phyloP scores from a whole-genome alignment of 2,329 filamentous ascomycete species.

The Huntiella omanensis region DNA sequence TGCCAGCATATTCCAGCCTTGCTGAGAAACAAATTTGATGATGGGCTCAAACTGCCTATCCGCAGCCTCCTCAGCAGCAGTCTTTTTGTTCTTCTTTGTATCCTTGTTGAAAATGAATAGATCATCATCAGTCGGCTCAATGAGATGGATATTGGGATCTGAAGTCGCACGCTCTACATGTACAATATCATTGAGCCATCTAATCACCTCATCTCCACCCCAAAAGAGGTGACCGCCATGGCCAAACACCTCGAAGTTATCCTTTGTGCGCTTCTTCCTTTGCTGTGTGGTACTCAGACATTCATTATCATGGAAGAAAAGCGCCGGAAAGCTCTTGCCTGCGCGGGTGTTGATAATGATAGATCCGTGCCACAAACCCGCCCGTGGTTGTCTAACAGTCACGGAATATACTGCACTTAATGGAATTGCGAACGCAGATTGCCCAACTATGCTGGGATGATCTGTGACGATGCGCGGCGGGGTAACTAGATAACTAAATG shows the following conservation, averaged over 20 bases:
- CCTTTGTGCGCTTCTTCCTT: constrained; percentile 66
- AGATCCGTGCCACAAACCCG: constrained; percentile 98
- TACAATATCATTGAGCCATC: constrained; percentile 77
- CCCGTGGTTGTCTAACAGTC: constrained; percentile 71
- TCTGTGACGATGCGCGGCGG: constrained; percentile 72
- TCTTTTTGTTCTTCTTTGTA: constrained; percentile 14
- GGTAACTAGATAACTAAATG: constrained; percentile 77
- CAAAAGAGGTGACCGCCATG: constrained; percentile 80
- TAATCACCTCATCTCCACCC: constrained; percentile 87
- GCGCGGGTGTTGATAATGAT: constrained; percentile 79
- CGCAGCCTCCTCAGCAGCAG: constrained; percentile 17
- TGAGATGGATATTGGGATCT: constrained; percentile 77
- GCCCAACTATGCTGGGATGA: constrained; percentile 42
- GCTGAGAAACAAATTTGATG: constrained; percentile 83
- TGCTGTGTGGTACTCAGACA: constrained; percentile 91
- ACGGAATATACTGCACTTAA: constrained; percentile 81
- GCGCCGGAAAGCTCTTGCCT: constrained; percentile 81
- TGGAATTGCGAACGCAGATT: constrained; percentile 82
- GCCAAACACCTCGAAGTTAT: constrained; percentile 80
- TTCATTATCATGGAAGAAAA: constrained; percentile 96
- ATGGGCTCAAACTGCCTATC: constrained; percentile 64
- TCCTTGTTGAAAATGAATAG: constrained; percentile 50
- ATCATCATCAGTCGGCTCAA: constrained; percentile 76
- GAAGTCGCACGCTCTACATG: constrained; percentile 65
- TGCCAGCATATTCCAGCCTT: constrained; percentile 89